These are phyloP conservation scores for Phytophthora tubulina DNA, from an alignment of 352 stramenopile genomes.

Conservation along the genomic window DNA sequence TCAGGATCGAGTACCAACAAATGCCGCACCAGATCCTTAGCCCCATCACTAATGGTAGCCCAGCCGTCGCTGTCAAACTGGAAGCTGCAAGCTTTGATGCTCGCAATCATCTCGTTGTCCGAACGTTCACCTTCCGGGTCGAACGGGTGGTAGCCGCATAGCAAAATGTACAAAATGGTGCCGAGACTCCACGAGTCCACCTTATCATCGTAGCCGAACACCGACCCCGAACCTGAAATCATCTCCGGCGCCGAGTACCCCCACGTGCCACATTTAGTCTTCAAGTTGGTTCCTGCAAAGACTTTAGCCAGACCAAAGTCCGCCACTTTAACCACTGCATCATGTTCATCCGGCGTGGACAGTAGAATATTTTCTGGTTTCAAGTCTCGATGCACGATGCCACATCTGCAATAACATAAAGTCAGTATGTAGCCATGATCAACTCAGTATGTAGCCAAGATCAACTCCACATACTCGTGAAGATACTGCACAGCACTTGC, in stretches of 20 bases:
- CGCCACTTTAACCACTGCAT: conserved; percentile 77
- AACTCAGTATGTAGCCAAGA: neutral
- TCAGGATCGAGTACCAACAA: conserved; percentile 81
- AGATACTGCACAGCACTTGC: conserved; percentile 76
- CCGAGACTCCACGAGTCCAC: conserved; percentile 91
- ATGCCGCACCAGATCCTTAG: conserved; percentile 81
- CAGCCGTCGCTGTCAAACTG: conserved; percentile 80
- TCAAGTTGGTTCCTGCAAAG: conserved; percentile 71
- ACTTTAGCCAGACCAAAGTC: conserved; percentile 91
- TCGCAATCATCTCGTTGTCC: conserved; percentile 87
- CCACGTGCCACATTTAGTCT: conserved; percentile 87
- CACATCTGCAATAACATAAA: conserved; percentile 49
- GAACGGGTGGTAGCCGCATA: conserved; percentile 89
- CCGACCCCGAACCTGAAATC: conserved; percentile 75
- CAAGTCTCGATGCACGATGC: conserved; percentile 84
- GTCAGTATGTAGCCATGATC: neutral
- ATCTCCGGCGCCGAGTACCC: conserved; percentile 88
- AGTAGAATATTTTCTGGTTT: conserved; percentile 90
- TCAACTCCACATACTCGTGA: conserved; percentile 53
- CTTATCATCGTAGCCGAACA: conserved; percentile 86
- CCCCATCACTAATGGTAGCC: conserved; percentile 64
- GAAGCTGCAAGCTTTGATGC: conserved; percentile 82
- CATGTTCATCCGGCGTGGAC: conserved; percentile 66
- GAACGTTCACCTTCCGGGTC: conserved; percentile 76
- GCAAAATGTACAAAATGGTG: conserved; percentile 88